Evolutionary conservation across 805 yeast genomes (phyloP), one percentile per base, ranked within the genome.

Genomic region (Candida tallmaniae): DNA sequence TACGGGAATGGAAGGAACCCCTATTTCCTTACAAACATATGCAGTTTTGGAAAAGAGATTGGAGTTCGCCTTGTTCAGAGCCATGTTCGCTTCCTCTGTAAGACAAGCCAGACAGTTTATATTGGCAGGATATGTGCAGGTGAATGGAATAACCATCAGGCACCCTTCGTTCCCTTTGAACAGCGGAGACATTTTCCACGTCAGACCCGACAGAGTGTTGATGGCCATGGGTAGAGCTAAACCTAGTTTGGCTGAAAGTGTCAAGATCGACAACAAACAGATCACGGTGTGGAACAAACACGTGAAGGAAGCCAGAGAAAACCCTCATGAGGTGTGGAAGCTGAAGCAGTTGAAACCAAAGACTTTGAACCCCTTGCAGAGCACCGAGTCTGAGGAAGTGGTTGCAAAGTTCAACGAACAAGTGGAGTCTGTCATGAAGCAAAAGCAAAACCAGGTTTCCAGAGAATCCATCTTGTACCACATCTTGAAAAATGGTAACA

Each of bases 31-130:
- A 51, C 97, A 93, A 63, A 84, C 96, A 2, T 90, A 69, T 60
- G 95, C 95, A 4, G 80, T 80, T 2, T 65, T 90, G 43, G 98
- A 90, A 59, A 83, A 82, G 52, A 73, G 98, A 54, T 70, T 90
- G 21, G 98, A 90, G 57, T 76, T 83, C 54, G 97, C 96, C 2
- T 50, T 90, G 8, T 93, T 86, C 65, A 79, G 98, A 60, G 70
- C 96, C 13, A 73, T 90, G 83, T 88, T 90, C 66, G 96, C 97
- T 4, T 76, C 95, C 4, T 83, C 95, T 6, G 77, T 87, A 3
- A 80, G 97, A 68, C 97, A 90, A 62, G 96, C 98, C 2, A 76
- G 96, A 47, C 88, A 84, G 54, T 87, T 83, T 50, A 80, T 93
- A 40, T 59, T 84, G 11, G 78, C 78, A 30, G 95, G 95, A 1